A percentile compares a stretch with the other conserved stretches of the same genome.
Evolutionary conservation across 129 eudicot species (phyloP).

Genomic region (Tagetes patula): DNA sequence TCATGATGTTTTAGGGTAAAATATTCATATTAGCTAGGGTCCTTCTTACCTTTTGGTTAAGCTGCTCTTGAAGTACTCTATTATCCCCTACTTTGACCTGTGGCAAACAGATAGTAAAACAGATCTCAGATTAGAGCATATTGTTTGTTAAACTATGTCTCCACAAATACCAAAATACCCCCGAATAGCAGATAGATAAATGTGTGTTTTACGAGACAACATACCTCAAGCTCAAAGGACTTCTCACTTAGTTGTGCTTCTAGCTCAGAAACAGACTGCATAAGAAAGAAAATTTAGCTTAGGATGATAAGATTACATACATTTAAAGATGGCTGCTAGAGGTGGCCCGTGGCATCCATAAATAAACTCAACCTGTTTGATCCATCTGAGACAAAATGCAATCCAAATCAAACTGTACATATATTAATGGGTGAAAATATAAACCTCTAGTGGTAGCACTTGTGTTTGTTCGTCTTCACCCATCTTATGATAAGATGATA

Average conservation of each 20-base stretch:
- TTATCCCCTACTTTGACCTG: conserved; percentile 93
- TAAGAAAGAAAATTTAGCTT: conserved; percentile 23
- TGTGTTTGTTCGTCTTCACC: conserved; percentile 53
- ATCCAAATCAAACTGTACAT: neutral
- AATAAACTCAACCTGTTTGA: neutral
- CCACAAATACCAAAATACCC: neutral
- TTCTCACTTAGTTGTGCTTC: conserved; percentile 82
- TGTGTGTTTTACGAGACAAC: conserved; percentile 14
- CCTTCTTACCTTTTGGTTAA: conserved; percentile 66
- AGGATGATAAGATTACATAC: conserved; percentile 6
- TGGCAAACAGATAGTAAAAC: conserved; percentile 16
- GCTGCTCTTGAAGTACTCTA: conserved; percentile 90
- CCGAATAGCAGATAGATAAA: neutral
- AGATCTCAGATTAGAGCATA: conserved; percentile 13
- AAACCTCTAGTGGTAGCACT: conserved; percentile 19
- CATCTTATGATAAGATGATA: conserved; percentile 47
- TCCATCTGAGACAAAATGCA: neutral
- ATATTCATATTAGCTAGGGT: neutral
- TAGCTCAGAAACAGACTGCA: conserved; percentile 75
- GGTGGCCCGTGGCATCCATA: neutral
- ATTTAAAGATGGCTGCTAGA: neutral
- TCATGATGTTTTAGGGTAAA: neutral
- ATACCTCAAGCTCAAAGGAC: conserved; percentile 94
- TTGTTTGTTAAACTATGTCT: neutral
- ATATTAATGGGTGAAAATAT: neutral